A percentile compares a stretch with the other conserved stretches of the same genome.
Evolutionary conservation across 139 green algal genomes (phyloP).

Genomic region (Chlamydomonas applanata): DNA sequence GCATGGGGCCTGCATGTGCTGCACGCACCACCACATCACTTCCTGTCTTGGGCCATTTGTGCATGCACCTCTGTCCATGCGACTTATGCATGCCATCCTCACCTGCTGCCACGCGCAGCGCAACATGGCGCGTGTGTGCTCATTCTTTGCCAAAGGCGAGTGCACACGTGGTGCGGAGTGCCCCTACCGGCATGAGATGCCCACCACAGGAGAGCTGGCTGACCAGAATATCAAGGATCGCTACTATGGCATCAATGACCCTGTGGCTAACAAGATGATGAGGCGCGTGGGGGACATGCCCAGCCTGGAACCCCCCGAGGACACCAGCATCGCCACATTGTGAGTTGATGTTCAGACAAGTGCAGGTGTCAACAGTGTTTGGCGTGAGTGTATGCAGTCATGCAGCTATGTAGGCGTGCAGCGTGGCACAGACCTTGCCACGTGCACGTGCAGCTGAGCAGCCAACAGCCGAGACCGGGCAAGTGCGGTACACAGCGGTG

Average conservation of each 20-base stretch:
- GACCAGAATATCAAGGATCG: conserved; percentile 97
- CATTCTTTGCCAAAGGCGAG: conserved; percentile 89
- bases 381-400: no score
- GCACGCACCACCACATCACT: not conserved
- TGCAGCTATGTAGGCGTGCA: not conserved
- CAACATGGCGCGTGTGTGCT: conserved; percentile 92
- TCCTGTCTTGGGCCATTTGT: not conserved
- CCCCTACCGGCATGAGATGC: conserved; percentile 70
- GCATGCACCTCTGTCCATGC: no score
- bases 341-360: conserved; percentile 28
- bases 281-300: conserved; percentile 58
- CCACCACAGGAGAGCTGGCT: conserved; percentile 56
- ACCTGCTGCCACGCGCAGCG: no score
- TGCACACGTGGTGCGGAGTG: conserved; percentile 96
- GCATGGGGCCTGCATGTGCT: not conserved
- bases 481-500: no score
- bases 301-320: conserved; percentile 83
- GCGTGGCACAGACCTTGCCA: no score
- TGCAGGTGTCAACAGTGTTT: not conserved
- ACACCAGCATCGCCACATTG: conserved; percentile 88
- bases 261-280: conserved; percentile 94
- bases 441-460: no score
- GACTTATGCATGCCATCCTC: no score
- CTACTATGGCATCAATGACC: conserved; percentile 98
- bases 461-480: no score